Percentiles rank a stretch among this genome's conserved stretches.
Conservation (phyloP, 176 grass and related monocot genomes). For the Tuctoria greenei region DNA sequence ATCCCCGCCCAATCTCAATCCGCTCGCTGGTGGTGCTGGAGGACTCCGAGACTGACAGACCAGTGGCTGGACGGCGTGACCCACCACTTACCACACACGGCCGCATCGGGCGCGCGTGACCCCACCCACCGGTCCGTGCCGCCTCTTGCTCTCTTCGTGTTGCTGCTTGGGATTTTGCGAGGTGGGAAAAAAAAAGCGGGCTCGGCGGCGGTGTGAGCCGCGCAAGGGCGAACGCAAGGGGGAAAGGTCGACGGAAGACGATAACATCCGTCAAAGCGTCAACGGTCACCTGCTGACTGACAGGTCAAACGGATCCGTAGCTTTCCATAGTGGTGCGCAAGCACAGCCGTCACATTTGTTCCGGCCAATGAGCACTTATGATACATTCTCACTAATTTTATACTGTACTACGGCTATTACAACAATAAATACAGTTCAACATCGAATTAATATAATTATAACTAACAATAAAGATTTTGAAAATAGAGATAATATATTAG, state of each 20-base stretch:
- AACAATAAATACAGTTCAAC: too few species aligned
- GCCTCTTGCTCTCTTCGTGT: too few species aligned
- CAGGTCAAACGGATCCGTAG: neutral
- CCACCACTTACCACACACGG: neutral
- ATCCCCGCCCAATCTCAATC: neutral
- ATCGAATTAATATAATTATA: too few species aligned
- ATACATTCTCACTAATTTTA: too few species aligned
- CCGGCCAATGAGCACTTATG: too few species aligned
- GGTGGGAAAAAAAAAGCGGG: neutral
- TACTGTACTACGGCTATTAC: too few species aligned
- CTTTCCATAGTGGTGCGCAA: neutral
- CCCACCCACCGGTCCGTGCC: neutral
- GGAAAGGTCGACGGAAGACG: neutral
- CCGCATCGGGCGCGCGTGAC: conserved; percentile 1
- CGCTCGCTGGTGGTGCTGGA: neutral
- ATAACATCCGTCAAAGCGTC: conserved; percentile 7
- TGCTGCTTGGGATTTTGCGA: neutral
- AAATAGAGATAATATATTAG: too few species aligned
- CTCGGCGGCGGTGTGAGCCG: neutral
- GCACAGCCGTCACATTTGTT: neutral
- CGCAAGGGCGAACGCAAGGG: neutral
- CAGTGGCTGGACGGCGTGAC: neutral
- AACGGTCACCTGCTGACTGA: neutral
- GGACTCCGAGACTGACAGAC: neutral
- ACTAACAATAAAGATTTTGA: too few species aligned